These are phyloP conservation scores for Cutaneotrichosporon cyanovorans DNA, from an alignment of 1,284 basidiomycete species.

Conservation along the genomic window DNA sequence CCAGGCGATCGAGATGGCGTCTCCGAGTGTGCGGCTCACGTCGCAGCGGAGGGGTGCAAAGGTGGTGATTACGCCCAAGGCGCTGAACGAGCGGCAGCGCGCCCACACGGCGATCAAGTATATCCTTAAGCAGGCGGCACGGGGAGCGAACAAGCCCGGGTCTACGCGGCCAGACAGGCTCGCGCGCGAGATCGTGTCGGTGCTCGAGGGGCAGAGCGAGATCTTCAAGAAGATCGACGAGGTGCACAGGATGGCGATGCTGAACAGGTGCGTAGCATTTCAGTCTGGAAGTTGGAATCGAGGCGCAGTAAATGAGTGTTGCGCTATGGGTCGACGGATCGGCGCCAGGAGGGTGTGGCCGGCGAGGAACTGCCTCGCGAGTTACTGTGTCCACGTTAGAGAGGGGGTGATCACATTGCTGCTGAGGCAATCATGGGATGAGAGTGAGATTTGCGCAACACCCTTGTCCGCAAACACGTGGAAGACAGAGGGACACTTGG, in stretches of 20 bases:
- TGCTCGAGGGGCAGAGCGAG: constrained; percentile 57
- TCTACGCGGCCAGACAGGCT: constrained; percentile 58
- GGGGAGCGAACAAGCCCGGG: constrained; percentile 50
- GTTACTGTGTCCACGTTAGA: too few relatives aligned
- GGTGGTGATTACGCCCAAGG: constrained; percentile 56
- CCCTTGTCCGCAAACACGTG: too few relatives aligned
- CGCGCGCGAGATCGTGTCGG: constrained; percentile 63
- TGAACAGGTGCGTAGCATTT: constrained; percentile 70
- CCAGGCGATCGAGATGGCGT: constrained; percentile 57
- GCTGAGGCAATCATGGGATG: too few relatives aligned
- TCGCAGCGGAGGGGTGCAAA: constrained; percentile 57
- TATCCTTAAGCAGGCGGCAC: constrained; percentile 57
- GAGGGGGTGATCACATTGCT: too few relatives aligned
- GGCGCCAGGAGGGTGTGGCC: too few relatives aligned
- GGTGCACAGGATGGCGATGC: constrained; percentile 63
- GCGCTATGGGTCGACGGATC: too few relatives aligned
- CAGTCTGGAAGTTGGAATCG: too few relatives aligned
- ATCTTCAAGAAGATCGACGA: constrained; percentile 56
- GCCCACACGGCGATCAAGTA: constrained; percentile 58
- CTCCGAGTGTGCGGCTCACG: constrained; percentile 57
- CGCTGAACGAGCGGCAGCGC: constrained; percentile 70
- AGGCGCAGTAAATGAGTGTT: too few relatives aligned
- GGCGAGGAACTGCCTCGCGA: too few relatives aligned
- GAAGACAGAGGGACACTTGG: too few relatives aligned
- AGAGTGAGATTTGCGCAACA: too few relatives aligned